Conservation (phyloP, 2,329 filamentous ascomycete species). For the Hymenoscyphus infarciens region DNA sequence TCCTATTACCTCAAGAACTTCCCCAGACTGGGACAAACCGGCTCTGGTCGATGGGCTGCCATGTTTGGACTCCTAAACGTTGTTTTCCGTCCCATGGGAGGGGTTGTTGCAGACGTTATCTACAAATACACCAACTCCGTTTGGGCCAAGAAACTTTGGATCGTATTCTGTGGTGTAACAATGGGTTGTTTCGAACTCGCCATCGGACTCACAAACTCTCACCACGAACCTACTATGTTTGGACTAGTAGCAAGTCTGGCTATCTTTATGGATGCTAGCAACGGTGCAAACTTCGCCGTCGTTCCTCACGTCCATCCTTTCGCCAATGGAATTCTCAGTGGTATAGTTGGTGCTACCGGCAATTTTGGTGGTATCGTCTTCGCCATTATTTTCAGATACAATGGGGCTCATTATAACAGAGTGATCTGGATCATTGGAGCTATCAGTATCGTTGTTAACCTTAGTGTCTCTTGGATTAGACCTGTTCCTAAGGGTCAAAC, state of each 20-base stretch:
- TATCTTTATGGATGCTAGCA: constrained; percentile 73
- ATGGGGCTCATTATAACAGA: constrained; percentile 60
- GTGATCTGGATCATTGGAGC: constrained; percentile 78
- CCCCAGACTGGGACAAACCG: constrained; percentile 50
- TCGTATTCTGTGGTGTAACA: constrained; percentile 52
- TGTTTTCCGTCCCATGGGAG: constrained; percentile 61
- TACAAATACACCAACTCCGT: constrained; percentile 39
- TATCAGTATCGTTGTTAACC: constrained; percentile 65
- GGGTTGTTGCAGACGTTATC: constrained; percentile 47
- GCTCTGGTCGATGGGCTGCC: constrained; percentile 57
- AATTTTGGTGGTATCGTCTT: constrained; percentile 83
- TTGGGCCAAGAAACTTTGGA: constrained; percentile 60
- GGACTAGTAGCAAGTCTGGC: constrained; percentile 72
- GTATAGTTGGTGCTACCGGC: constrained; percentile 70
- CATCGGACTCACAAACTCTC: constrained; percentile 60
- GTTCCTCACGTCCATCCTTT: constrained; percentile 59
- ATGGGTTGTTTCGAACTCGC: constrained; percentile 56
- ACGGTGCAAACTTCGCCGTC: constrained; percentile 57
- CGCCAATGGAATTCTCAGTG: constrained; percentile 58
- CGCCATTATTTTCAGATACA: constrained; percentile 75
- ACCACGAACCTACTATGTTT: constrained; percentile 61
- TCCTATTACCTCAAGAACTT: constrained; percentile 57
- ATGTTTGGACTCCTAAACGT: constrained; percentile 74
- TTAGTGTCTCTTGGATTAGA: constrained; percentile 59
- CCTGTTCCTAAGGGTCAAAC: constrained; percentile 46